phyloP scores from a whole-genome alignment of 495 filamentous ascomycete genomes.

The Talaromyces borbonicus region DNA sequence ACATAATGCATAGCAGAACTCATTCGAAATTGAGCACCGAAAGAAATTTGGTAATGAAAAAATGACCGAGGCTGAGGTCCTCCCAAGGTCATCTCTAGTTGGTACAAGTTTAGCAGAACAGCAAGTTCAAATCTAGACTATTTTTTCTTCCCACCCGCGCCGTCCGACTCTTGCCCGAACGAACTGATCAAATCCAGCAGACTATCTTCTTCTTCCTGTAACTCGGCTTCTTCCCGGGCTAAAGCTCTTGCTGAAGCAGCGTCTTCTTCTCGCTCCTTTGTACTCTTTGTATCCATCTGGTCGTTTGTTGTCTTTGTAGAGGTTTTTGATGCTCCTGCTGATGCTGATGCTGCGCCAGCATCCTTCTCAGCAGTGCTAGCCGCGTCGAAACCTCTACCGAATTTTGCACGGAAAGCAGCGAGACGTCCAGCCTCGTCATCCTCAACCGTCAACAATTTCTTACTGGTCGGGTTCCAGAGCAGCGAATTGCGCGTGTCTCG shows the following conservation, averaged over 20 bases:
- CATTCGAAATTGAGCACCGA: too few relatives aligned
- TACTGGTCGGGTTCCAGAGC: conserved; percentile 79
- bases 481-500: conserved; percentile 84
- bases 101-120: too few relatives aligned
- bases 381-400: conserved; percentile 75
- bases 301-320: not conserved
- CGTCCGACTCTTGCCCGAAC: conserved; percentile 36
- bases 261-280: conserved; percentile 20
- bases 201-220: conserved; percentile 44
- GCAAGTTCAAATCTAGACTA: not conserved
- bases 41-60: too few relatives aligned
- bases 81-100: too few relatives aligned
- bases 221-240: conserved; percentile 19
- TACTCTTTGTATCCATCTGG: not conserved
- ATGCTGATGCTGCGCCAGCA: conserved; percentile 5
- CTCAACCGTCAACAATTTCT: conserved; percentile 75
- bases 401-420: conserved; percentile 71
- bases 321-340: not conserved
- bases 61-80: too few relatives aligned
- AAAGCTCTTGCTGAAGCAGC: conserved; percentile 16
- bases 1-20: too few relatives aligned
- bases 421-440: conserved; percentile 91
- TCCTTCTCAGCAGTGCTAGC: conserved; percentile 24
- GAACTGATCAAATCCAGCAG: conserved; percentile 62
- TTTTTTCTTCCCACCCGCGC: conserved; percentile 24